phyloP scores from a whole-genome alignment of 129 eudicot species.

The Sambucus nigra region DNA sequence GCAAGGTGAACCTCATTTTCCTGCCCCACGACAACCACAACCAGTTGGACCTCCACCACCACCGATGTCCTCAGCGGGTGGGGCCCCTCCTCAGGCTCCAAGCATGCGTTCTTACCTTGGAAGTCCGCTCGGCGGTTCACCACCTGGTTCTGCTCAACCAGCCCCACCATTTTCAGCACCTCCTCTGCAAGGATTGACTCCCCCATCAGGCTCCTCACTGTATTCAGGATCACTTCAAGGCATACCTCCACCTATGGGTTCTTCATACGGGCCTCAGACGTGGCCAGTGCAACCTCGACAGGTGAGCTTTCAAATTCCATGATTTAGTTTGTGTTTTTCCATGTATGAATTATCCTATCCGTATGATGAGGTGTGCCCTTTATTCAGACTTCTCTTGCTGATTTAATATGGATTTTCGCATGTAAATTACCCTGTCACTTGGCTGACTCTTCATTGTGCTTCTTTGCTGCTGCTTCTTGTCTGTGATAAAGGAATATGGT shows the following conservation, averaged over 20 bases:
- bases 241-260: slow-evolving; percentile 33
- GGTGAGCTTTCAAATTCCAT: slow-evolving; percentile 25
- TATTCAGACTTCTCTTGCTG: neutral
- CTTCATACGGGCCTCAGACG: slow-evolving; percentile 68
- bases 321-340: neutral
- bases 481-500: slow-evolving; percentile 1
- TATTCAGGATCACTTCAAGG: slow-evolving; percentile 47
- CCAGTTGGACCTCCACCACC: slow-evolving; percentile 39
- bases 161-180: slow-evolving; percentile 51
- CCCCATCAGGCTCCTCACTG: slow-evolving; percentile 34
- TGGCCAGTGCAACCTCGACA: slow-evolving; percentile 70
- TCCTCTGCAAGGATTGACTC: slow-evolving; percentile 23
- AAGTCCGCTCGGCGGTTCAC: slow-evolving; percentile 34
- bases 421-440: no score
- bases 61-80: slow-evolving; percentile 25
- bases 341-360: no score
- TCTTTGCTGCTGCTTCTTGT: no score
- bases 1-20: slow-evolving; percentile 51
- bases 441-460: no score
- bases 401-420: no score
- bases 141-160: slow-evolving; percentile 35
- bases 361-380: neutral
- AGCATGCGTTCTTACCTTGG: slow-evolving; percentile 41
- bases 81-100: slow-evolving; percentile 35
- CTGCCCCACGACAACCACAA: slow-evolving; percentile 39